Percentiles rank a stretch among this genome's conserved stretches.
Conservation (phyloP, 1,139 yeast genomes). For the Suhomyces wounanorum region DNA sequence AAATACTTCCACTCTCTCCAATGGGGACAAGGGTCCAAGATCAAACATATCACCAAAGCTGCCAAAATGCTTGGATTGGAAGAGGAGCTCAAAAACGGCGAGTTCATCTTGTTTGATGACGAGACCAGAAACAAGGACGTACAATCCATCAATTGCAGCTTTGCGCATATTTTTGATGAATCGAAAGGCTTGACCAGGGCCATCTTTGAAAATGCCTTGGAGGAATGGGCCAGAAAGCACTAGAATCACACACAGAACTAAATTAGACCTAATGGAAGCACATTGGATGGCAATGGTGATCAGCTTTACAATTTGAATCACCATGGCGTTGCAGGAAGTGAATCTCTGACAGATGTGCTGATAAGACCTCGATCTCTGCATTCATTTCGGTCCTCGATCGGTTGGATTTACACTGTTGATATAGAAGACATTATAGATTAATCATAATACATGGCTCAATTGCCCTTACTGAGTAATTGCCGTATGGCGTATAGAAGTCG, state of each 20-base stretch:
- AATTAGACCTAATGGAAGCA: neutral
- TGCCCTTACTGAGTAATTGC: neutral
- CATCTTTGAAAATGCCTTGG: slow-evolving; percentile 47
- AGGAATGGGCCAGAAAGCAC: slow-evolving; percentile 30
- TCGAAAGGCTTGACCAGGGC: slow-evolving; percentile 52
- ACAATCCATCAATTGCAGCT: slow-evolving; percentile 58
- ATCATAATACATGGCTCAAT: neutral
- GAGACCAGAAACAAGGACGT: slow-evolving; percentile 70
- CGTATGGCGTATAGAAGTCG: neutral
- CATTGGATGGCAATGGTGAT: neutral
- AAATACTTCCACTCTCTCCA: slow-evolving; percentile 54
- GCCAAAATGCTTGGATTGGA: slow-evolving; percentile 40
- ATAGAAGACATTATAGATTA: neutral
- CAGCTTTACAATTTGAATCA: too few species aligned
- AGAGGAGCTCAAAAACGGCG: slow-evolving; percentile 46
- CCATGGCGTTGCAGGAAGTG: too few species aligned
- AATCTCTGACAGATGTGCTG: too few species aligned
- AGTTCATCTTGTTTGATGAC: slow-evolving; percentile 69
- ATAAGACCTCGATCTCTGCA: too few species aligned
- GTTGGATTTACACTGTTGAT: neutral
- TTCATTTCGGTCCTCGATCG: neutral
- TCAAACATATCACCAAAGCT: slow-evolving; percentile 54
- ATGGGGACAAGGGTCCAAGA: slow-evolving; percentile 71
- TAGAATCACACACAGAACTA: neutral
- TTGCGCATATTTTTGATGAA: slow-evolving; percentile 51